Percentiles rank a stretch among this genome's conserved stretches.
Evolutionary conservation across 2,329 filamentous ascomycete species (phyloP).

Genomic region (Aspergillus latus): DNA sequence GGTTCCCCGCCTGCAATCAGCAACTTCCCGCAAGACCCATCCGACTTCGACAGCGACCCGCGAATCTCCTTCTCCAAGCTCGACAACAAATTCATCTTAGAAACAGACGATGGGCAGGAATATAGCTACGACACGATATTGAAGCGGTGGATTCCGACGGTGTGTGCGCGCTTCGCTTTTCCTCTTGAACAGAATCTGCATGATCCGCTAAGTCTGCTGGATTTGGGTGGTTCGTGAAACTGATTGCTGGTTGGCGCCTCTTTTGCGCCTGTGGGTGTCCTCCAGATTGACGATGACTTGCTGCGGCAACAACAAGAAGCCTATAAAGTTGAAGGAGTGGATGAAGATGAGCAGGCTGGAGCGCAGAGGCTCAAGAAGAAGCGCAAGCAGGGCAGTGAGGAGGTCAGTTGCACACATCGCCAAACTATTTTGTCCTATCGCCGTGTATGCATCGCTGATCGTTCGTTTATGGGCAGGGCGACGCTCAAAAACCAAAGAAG

Average conservation of each 20-base stretch:
- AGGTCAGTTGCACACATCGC: conserved; percentile 42
- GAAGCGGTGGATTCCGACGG: conserved; percentile 72
- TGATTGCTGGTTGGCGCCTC: conserved; percentile 33
- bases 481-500: conserved; percentile 43
- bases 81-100: conserved; percentile 78
- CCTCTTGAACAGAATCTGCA: background rate
- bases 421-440: background rate
- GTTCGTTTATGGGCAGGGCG: conserved; percentile 21
- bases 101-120: conserved; percentile 79
- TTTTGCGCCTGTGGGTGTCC: conserved; percentile 32
- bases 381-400: conserved; percentile 52
- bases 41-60: conserved; percentile 72
- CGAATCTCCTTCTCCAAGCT: conserved; percentile 85
- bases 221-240: conserved; percentile 31
- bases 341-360: conserved; percentile 51
- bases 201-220: conserved; percentile 16
- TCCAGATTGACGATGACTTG: conserved; percentile 60
- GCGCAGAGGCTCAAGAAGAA: conserved; percentile 54
- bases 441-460: background rate
- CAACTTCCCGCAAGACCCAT: conserved; percentile 56
- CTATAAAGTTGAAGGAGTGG: conserved; percentile 61
- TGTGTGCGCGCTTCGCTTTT: conserved; percentile 36
- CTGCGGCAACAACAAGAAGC: conserved; percentile 62
- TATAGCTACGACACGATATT: conserved; percentile 74
- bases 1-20: conserved; percentile 20